Conservation (phyloP, 768 basidiomycete species). For the Tylopilus sp. region DNA sequence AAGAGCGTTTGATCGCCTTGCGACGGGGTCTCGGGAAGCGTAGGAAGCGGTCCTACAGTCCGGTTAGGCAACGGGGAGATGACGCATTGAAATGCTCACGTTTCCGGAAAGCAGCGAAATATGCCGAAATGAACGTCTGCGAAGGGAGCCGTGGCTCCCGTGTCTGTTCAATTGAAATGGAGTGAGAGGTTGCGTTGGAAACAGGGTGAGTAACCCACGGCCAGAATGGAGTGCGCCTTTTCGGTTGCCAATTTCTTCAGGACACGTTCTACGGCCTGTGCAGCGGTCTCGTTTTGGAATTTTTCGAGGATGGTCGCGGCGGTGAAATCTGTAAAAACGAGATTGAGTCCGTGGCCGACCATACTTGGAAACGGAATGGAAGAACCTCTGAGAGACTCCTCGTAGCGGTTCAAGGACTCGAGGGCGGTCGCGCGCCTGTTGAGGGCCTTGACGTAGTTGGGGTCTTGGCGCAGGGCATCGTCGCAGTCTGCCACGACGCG, state of each 20-base stretch:
- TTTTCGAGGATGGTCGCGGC: constrained; percentile 94
- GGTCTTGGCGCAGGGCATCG: constrained; percentile 78
- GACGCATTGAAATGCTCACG: constrained; percentile 46
- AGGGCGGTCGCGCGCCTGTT: constrained; percentile 86
- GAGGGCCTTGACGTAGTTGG: constrained; percentile 83
- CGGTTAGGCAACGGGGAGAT: constrained; percentile 3
- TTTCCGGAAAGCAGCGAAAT: constrained; percentile 94
- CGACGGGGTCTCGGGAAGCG: constrained; percentile 68
- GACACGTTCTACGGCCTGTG: constrained; percentile 86
- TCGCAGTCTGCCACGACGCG: constrained; percentile 87
- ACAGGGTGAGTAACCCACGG: constrained; percentile 38
- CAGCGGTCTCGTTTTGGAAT: constrained; percentile 79
- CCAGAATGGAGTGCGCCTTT: constrained; percentile 70
- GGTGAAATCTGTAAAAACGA: constrained; percentile 69
- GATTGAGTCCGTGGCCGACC: neutral
- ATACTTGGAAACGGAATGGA: neutral
- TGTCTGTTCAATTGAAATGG: constrained; percentile 27
- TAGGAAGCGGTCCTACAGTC: constrained; percentile 56
- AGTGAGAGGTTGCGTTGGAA: neutral
- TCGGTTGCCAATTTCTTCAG: constrained; percentile 75
- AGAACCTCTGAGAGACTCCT: constrained; percentile 79
- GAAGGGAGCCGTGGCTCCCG: constrained; percentile 86
- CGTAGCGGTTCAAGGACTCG: constrained; percentile 68
- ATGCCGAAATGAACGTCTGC: constrained; percentile 88
- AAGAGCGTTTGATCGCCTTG: constrained; percentile 82